Percentiles rank a stretch among this genome's conserved stretches.
These are phyloP conservation scores for Trichoderma asperelloides DNA, from an alignment of 495 filamentous ascomycete species.

Conservation along the genomic window DNA sequence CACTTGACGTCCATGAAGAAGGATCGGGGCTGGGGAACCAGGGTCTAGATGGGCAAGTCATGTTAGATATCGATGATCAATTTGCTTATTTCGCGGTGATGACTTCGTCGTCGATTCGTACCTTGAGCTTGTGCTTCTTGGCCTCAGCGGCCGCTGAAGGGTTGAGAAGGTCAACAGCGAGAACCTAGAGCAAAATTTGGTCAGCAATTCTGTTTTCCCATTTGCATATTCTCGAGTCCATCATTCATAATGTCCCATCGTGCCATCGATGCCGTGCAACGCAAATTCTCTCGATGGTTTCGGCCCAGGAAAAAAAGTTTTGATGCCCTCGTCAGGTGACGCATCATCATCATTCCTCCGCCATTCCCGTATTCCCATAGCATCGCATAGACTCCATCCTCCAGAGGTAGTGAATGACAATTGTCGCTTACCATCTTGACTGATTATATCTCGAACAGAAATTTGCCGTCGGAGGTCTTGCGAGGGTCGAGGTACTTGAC, in stretches of 20 bases:
- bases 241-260: neutral
- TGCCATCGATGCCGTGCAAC: conserved; percentile 6
- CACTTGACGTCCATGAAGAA: conserved; percentile 99
- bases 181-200: conserved; percentile 58
- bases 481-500: conserved; percentile 38
- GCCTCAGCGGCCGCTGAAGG: conserved; percentile 90
- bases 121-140: conserved; percentile 99
- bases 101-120: conserved; percentile 35
- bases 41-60: conserved; percentile 44
- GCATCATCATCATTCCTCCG: neutral
- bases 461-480: conserved; percentile 28
- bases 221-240: neutral
- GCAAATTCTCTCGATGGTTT: neutral
- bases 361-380: neutral
- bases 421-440: conserved; percentile 50
- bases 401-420: conserved; percentile 5
- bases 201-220: conserved; percentile 26
- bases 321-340: conserved; percentile 9
- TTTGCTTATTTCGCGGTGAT: neutral
- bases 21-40: conserved; percentile 90
- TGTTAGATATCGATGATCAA: conserved; percentile 4
- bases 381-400: conserved; percentile 6
- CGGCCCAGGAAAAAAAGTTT: neutral
- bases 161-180: conserved; percentile 99
- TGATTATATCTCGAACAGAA: conserved; percentile 28